A percentile compares a stretch with the other conserved stretches of the same genome.
phyloP scores from a whole-genome alignment of 108 stramenopile genomes.

The Pinguiococcus pyrenoidosus region DNA sequence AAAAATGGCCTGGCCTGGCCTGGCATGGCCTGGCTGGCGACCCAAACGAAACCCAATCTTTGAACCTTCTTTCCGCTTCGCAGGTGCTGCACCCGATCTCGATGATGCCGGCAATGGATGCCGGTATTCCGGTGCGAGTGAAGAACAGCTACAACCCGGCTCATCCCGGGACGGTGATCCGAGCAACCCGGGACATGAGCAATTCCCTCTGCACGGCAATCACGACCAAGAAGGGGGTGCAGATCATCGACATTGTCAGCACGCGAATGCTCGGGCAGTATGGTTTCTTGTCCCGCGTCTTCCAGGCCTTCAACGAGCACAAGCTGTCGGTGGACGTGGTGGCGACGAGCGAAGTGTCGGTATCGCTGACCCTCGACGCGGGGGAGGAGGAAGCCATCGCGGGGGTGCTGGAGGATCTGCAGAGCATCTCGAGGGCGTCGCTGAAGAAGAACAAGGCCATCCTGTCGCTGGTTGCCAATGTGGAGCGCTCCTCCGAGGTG shows the following conservation, averaged over 20 bases:
- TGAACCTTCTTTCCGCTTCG: background rate
- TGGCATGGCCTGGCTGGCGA: no score
- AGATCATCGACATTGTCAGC: constrained; percentile 72
- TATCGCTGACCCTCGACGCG: constrained; percentile 82
- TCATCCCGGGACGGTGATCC: constrained; percentile 74
- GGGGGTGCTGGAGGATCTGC: constrained; percentile 28
- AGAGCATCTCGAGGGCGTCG: constrained; percentile 48
- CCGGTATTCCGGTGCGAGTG: constrained; percentile 74
- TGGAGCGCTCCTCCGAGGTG: constrained; percentile 64
- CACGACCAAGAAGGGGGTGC: constrained; percentile 72
- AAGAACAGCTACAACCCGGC: constrained; percentile 93
- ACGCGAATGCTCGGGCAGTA: constrained; percentile 92
- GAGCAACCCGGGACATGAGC: background rate
- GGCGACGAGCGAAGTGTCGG: constrained; percentile 89
- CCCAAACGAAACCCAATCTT: background rate
- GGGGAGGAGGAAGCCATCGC: background rate
- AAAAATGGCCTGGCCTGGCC: no score
- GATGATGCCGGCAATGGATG: constrained; percentile 73
- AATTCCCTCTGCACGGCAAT: constrained; percentile 89
- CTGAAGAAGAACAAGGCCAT: constrained; percentile 56
- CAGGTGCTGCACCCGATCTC: constrained; percentile 39
- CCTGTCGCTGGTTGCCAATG: constrained; percentile 81
- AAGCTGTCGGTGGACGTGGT: constrained; percentile 97
- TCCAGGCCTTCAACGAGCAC: constrained; percentile 75
- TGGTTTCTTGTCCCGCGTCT: constrained; percentile 80